These are phyloP conservation scores for Xylaria palmicola DNA, from an alignment of 495 filamentous ascomycete species.

Conservation along the genomic window DNA sequence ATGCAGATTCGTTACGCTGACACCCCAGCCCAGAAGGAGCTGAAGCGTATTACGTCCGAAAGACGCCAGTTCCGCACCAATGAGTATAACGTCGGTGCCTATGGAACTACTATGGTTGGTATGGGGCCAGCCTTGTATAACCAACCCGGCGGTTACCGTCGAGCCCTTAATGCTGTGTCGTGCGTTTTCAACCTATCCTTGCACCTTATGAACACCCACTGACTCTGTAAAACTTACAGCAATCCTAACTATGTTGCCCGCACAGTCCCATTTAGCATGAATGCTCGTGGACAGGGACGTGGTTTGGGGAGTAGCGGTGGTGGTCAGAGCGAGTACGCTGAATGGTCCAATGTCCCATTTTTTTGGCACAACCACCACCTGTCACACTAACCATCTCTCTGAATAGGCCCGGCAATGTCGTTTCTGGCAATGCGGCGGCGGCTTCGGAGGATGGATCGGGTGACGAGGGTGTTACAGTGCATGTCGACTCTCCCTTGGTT, in stretches of 20 bases:
- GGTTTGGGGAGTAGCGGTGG: conserved; percentile 5
- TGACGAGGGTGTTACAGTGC: conserved; percentile 50
- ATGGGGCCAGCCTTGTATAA: conserved; percentile 46
- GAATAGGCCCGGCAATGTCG: conserved; percentile 13
- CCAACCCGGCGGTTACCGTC: conserved; percentile 33
- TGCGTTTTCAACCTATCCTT: background rate
- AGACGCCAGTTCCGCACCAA: conserved; percentile 90
- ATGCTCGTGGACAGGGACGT: conserved; percentile 15
- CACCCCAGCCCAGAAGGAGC: conserved; percentile 89
- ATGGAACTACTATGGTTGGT: conserved; percentile 53
- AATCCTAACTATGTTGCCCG: conserved; percentile 30
- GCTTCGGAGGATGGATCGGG: conserved; percentile 44
- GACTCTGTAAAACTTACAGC: conserved; percentile 15
- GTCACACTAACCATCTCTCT: conserved; percentile 12
- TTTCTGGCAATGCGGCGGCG: conserved; percentile 22
- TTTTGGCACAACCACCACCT: background rate
- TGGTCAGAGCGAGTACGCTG: conserved; percentile 14
- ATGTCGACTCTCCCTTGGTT: conserved; percentile 48
- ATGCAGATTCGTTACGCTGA: conserved; percentile 96
- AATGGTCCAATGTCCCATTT: background rate
- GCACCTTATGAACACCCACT: background rate
- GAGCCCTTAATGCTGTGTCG: conserved; percentile 18
- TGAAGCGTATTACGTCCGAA: conserved; percentile 92
- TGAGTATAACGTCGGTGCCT: conserved; percentile 79
- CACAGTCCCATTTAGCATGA: conserved; percentile 19